Base-by-base conservation (phyloP, 768 basidiomycete genomes). In the Chlorophyllum brunneum region DNA sequence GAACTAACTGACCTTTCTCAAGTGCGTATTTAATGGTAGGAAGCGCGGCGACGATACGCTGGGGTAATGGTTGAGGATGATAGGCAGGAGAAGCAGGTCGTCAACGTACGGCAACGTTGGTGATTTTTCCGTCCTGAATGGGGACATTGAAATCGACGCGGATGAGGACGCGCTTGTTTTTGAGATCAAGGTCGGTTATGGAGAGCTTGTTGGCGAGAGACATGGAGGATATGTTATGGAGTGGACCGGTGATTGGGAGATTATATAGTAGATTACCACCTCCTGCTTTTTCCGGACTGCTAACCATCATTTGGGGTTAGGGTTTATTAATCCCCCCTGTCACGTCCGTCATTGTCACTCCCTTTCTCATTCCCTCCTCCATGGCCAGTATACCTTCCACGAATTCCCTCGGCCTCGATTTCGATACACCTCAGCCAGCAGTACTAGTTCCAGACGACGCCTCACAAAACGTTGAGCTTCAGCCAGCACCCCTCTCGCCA, bases 131-230 rank as follows among this genome's bases (percentile, higher is more conserved):
- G 65, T 92, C 87, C 62, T 86, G 81, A 72, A 92, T 86, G 56
- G 93, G 93, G 55, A 95, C 93, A 67, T 95, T 95, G 77, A 95
- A 95, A 76, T 95, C 93, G 59, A 95, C 94, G 60, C 92, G 88
- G 65, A 95, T 90, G 65, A 95, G 86, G 60, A 94, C 90, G 58
- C 90, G 88, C 70, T 89, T 92, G 63, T 76, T 86, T 59, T 82
- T 82, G 78, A 98, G 84, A 60, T 86, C 81, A 65, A 95, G 75
- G 71, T 98, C 95, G 56, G 85, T 88, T 72, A 98, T 91, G 56
- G 89, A 80, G 59, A 98, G 82, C 70, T 98, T 98, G 75, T 86
- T 93, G 22, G 95, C 85, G 68, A 98, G 87, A 54, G 94, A 97
- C 95, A 98, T 85, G 64, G 70, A 79, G 55, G 40, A 43, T 42